Base-by-base conservation (phyloP, 257 asterid genomes). In the Solanum arcanum region DNA sequence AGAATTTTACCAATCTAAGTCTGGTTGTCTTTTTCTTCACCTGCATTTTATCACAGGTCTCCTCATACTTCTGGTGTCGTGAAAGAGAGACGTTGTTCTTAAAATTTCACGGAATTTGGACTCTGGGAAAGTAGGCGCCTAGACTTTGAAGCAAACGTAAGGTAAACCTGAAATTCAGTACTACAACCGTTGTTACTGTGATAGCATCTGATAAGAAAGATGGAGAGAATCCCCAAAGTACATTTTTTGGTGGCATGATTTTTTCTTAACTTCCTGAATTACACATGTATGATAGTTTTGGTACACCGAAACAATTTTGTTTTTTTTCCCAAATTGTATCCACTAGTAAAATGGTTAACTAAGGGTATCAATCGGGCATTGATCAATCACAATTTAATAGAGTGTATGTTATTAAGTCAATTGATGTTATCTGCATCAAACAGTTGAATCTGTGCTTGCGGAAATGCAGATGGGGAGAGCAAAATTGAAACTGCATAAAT, bases 401-500 rank as follows among this genome's bases (percentile, higher is more conserved):
- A 29, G 20, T 47, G n/a, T n/a, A n/a, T n/a, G 23, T 60, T 60
- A 41, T 46, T 15, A 78, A 46, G 84, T 78, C 37, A 78, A 27
- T 46, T 25, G 41, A 46, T 46, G 52, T 74, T 37, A 46, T 78
- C 20, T 12, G 84, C 86, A 35, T 83, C 86, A 83, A 56, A 7
- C 3, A 83, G 42, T 60, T 83, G n/a, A 39, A 83, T 62, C 14
- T 72, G 70, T 44, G 83, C 35, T 49, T n/a, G 15, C 33, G 87
- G 83, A 68, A 47, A n/a, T 86, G 85, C 72, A 73, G 84, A 73
- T 72, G 88, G 88, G 83, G 37, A 74, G 85, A 27, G 68, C 68
- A 35, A 74, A 80, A 49, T 16, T 49, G 46, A 74, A 49, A 49
- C 52, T 72, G 75, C 68, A 72, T 41, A 86, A 70, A 49, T 31